Evolutionary conservation across 768 basidiomycete genomes (phyloP).

Genomic region (Tylopilus sp.): DNA sequence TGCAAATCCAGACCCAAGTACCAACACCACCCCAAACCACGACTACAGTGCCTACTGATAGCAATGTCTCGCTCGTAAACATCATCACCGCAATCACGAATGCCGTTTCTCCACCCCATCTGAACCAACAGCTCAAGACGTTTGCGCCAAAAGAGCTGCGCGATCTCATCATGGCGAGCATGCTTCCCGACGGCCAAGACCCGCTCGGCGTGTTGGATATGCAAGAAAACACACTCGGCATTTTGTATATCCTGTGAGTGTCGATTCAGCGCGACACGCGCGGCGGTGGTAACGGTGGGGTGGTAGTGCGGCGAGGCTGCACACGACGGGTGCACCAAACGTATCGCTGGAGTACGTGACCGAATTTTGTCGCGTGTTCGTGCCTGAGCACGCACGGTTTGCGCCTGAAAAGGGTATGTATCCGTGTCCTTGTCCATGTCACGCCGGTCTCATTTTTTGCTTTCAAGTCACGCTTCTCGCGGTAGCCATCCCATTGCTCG

Average conservation of each 20-base stretch:
- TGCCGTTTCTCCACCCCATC: conserved; percentile 31
- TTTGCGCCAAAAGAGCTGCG: conserved; percentile 54
- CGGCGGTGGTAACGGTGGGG: neutral
- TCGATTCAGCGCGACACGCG: neutral
- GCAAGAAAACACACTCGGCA: conserved; percentile 55
- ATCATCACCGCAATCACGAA: conserved; percentile 47
- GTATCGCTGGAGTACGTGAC: conserved; percentile 43
- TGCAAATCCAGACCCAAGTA: conserved; percentile 4
- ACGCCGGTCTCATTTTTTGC: conserved; percentile 4
- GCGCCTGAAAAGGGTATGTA: conserved; percentile 65
- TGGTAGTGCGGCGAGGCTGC: conserved; percentile 58
- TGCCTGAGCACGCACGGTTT: conserved; percentile 57
- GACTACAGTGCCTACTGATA: neutral
- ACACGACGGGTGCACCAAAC: conserved; percentile 32
- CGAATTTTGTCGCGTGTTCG: conserved; percentile 61
- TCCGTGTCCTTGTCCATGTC: neutral
- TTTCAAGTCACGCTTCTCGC: conserved; percentile 63
- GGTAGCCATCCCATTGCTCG: conserved; percentile 53
- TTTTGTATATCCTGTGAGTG: conserved; percentile 71
- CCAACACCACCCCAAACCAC: conserved; percentile 1
- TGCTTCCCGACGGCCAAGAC: conserved; percentile 59
- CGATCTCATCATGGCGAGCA: conserved; percentile 52
- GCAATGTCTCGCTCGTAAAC: conserved; percentile 33
- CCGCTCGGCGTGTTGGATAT: conserved; percentile 60
- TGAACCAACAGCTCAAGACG: conserved; percentile 45